Base-by-base conservation (phyloP, 2,329 filamentous ascomycete species). In the Fusarium sp. region DNA sequence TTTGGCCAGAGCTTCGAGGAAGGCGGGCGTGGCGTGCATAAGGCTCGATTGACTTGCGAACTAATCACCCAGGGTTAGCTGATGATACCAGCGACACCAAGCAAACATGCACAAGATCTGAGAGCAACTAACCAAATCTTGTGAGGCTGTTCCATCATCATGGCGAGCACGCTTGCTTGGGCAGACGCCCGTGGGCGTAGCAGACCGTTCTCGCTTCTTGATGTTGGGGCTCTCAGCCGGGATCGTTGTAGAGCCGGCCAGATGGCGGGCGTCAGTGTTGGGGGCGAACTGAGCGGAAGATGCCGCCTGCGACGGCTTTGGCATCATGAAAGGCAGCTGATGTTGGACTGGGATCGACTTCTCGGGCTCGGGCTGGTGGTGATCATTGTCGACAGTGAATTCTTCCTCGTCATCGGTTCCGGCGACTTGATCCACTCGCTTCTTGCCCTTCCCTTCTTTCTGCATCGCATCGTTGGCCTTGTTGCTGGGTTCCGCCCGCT, bases 191-290 rank as follows among this genome's bases (percentile, higher is more conserved):
- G 6, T 7, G 2, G 34, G n/a, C 5, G 57, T 64, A 27, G 11
- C 7, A 10, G 67, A 52, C 9, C 67, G 67, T 23, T 25, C 39
- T 30, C 65, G 67, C 8, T 69, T 69, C 6, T 54, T 54, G 18
- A 54, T 13, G 48, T 14, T 20, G 27, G 48, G 48, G 27, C 27
- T 54, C 4, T 32, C 11, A 14, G 20, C 8, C 14, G 18, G 18
- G 2, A 16, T 35, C 4, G 32, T 25, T 32, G 39, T 63, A 16
- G 11, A 41, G 9, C 8, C 8, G 16, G 35, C 13, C 30, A 20
- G 7, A 27, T 10, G 16, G 13, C 32, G 39, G 25, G 35, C 25
- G 9, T 23, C 20, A 23, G 45, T 43, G 25, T 25, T 41, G 41
- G 10, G 9, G 25, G 43, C 11, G 9, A 30, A 6, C 13, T 25